A percentile compares a stretch with the other conserved stretches of the same genome.
phyloP scores from a whole-genome alignment of 75 land plant genomes.

The Sequoia sempervirens region DNA sequence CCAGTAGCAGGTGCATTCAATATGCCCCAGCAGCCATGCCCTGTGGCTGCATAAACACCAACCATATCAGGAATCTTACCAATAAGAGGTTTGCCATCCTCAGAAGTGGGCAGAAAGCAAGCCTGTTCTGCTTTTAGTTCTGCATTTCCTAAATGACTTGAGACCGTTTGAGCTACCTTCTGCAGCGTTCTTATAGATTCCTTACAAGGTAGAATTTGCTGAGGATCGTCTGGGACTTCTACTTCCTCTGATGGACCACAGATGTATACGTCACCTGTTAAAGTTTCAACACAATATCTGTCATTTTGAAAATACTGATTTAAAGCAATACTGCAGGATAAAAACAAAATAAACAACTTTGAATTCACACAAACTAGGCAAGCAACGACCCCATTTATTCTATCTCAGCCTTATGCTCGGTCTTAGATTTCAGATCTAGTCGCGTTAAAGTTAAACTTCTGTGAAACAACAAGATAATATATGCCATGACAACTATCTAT shows the following conservation, averaged over 20 bases:
- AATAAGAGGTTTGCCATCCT: conserved; percentile 66
- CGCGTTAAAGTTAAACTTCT: background rate
- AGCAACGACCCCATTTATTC: background rate
- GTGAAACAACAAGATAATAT: too few relatives aligned
- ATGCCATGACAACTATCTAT: too few relatives aligned
- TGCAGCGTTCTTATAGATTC: conserved; percentile 64
- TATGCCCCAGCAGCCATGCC: conserved; percentile 96
- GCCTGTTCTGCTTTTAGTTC: conserved; percentile 69
- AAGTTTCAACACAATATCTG: background rate
- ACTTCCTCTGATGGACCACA: conserved; percentile 85
- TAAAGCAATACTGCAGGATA: background rate
- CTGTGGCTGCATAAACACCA: conserved; percentile 81
- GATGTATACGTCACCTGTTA: conserved; percentile 81
- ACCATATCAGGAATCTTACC: conserved; percentile 66
- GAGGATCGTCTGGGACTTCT: conserved; percentile 70
- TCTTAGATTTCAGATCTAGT: background rate
- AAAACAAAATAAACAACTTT: background rate
- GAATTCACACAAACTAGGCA: background rate
- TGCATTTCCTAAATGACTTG: conserved; percentile 62
- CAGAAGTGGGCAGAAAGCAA: conserved; percentile 83
- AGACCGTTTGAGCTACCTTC: conserved; percentile 57
- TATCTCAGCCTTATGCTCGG: background rate
- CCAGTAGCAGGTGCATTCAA: conserved; percentile 93
- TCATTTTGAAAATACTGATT: background rate
- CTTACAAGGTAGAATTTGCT: conserved; percentile 35